Base-by-base conservation (phyloP, 352 stramenopile genomes). In the Phytophthora parvispora region DNA sequence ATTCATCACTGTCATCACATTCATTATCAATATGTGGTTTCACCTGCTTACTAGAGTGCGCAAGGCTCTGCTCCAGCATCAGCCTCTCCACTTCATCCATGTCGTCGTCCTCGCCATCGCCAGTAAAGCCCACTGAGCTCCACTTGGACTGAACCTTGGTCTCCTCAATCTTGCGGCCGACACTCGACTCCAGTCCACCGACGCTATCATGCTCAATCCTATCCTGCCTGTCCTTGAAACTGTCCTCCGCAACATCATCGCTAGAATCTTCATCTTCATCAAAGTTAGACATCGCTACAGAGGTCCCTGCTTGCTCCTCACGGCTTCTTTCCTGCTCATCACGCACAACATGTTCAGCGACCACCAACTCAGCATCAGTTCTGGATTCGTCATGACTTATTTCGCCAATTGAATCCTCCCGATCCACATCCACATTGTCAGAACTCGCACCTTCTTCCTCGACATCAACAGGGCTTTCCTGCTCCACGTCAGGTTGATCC, bases 321-420 rank as follows among this genome's bases (percentile, higher is more conserved):
- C 27, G 59, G 64, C 51, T 75, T 72, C 2, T 58, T 73, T 78
- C 69, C 73, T 81, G 65, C 69, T 78, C 56, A 81, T 62, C 38
- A 75, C 60, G 51, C 60, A 75, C 50, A 75, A 78, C 61, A 75
- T 62, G 52, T 73, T 77, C 64, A 75, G 64, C 65, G 49, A 66
- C 25, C 60, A 34, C 65, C 64, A 75, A 55, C 42, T 74, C 59
- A 67, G 51, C 60, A 77, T 57, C 61, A 79, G 20, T 59, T 56
- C 49, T 45, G 25, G 57, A 60, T 57, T 81, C 72, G 31, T 74
- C 54, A 74, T 69, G 72, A 75, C 72, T 69, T 22, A 54, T 60
- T 40, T 50, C 52, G 52, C 58, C 71, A 69, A 63, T 72, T 50
- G 49, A 72, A 71, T 69, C 62, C 73, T 70, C 60, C 16, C 31